Evolutionary conservation across 306 rosid species (phyloP).

Genomic region (Luffa acutangula): DNA sequence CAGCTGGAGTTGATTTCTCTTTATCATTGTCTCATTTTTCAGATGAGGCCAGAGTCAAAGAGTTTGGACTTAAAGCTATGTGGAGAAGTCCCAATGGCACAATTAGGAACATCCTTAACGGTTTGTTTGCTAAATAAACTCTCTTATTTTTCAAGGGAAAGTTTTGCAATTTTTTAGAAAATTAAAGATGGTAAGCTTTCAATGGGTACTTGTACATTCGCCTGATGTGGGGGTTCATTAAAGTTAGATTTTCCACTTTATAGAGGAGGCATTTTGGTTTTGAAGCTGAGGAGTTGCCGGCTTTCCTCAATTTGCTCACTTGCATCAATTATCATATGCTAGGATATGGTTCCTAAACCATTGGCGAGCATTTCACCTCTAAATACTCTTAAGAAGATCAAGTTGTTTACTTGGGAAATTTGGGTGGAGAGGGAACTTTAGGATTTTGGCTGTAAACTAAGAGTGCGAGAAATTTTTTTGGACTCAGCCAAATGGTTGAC

Average conservation of each 20-base stretch:
- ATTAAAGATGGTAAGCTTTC: not conserved
- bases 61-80: conserved; percentile 89
- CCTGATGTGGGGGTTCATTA: not conserved
- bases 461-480: not conserved
- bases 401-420: not conserved
- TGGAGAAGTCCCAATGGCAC: conserved; percentile 99
- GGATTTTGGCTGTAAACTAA: not conserved
- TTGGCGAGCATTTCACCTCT: not conserved
- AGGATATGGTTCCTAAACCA: not conserved
- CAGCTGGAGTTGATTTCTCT: not conserved
- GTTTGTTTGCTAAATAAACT: conserved; percentile 28
- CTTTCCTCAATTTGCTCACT: not conserved
- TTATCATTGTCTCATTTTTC: conserved; percentile 14
- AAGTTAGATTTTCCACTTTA: not conserved
- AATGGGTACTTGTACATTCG: not conserved
- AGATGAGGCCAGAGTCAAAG: conserved; percentile 93
- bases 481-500: not conserved
- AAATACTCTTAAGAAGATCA: not conserved
- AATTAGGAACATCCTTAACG: conserved; percentile 80
- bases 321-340: not conserved
- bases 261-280: not conserved
- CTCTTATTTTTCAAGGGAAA: not conserved
- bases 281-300: not conserved
- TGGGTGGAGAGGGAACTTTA: not conserved
- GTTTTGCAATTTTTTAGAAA: not conserved